These are phyloP conservation scores for Ganoderma sinense DNA, from an alignment of 1,284 basidiomycete species.

Conservation along the genomic window DNA sequence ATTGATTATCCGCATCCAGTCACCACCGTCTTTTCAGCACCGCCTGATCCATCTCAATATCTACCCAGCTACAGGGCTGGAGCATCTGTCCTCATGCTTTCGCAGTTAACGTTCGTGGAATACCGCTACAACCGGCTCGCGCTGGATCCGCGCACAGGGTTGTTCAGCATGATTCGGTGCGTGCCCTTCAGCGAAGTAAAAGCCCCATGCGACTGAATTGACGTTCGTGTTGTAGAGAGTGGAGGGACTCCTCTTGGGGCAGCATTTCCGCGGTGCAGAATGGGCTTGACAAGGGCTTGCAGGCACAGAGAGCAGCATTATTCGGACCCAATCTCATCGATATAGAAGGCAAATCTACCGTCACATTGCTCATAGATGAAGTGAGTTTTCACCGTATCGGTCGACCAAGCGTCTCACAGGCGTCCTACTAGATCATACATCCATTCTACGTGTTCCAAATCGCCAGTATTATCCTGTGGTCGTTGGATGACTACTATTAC, in stretches of 20 bases:
- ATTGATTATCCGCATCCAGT: conserved; percentile 81
- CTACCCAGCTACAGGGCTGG: conserved; percentile 22
- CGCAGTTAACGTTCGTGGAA: conserved; percentile 69
- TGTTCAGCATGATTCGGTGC: conserved; percentile 86
- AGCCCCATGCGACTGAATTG: background rate
- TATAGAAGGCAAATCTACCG: conserved; percentile 86
- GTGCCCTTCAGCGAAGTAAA: conserved; percentile 30
- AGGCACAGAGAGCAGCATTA: conserved; percentile 73
- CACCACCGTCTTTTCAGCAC: conserved; percentile 75
- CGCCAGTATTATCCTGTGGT: conserved; percentile 95
- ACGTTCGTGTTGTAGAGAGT: conserved; percentile 68
- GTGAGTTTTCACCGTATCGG: conserved; percentile 50
- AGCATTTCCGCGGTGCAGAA: conserved; percentile 66
- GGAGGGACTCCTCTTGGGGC: conserved; percentile 89
- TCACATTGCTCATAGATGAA: conserved; percentile 91
- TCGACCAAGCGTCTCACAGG: conserved; percentile 4
- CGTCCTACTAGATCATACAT: conserved; percentile 75
- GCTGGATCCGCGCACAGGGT: conserved; percentile 84
- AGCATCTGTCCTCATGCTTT: conserved; percentile 46
- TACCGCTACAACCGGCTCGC: conserved; percentile 94
- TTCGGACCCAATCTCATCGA: conserved; percentile 94
- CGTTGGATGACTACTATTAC: conserved; percentile 94
- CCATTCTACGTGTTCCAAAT: conserved; percentile 99
- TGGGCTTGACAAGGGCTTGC: conserved; percentile 64
- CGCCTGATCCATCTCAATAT: conserved; percentile 28